A percentile compares a stretch with the other conserved stretches of the same genome.
Evolutionary conservation across 352 stramenopile genomes (phyloP).

Genomic region (Elongisporangium prolatum): DNA sequence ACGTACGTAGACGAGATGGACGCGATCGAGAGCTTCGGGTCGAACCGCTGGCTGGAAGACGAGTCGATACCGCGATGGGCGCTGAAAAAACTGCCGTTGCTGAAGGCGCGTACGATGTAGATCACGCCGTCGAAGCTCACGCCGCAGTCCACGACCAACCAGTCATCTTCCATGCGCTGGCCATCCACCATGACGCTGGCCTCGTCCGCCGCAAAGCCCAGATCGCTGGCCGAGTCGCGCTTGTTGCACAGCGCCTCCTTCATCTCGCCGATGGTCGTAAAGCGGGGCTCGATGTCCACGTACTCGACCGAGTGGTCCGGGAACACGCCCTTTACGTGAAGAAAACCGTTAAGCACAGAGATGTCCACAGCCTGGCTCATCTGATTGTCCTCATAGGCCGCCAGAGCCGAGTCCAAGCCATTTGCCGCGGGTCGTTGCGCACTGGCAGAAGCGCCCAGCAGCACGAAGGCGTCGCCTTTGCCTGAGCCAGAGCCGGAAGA

Average conservation of each 20-base stretch:
- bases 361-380: constrained; percentile 31
- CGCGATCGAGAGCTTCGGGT: constrained; percentile 58
- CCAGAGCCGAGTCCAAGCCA: background rate
- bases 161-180: constrained; percentile 71
- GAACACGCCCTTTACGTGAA: constrained; percentile 84
- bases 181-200: constrained; percentile 75
- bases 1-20: constrained; percentile 71
- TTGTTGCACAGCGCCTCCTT: constrained; percentile 61
- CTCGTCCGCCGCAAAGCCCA: constrained; percentile 38
- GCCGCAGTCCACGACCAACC: constrained; percentile 78
- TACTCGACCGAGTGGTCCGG: constrained; percentile 80
- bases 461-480: constrained; percentile 1
- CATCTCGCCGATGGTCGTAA: constrained; percentile 67
- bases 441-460: background rate
- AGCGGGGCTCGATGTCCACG: constrained; percentile 65
- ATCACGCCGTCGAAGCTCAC: constrained; percentile 67
- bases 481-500: constrained; percentile 7
- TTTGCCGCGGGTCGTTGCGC: background rate
- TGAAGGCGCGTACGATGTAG: constrained; percentile 47
- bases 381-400: background rate
- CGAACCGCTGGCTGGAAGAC: constrained; percentile 8
- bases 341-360: constrained; percentile 41
- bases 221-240: constrained; percentile 30
- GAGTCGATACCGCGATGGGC: constrained; percentile 2
- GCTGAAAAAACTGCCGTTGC: constrained; percentile 11